Conservation (phyloP, 2,329 filamentous ascomycete genomes). For the Neophaeococcomyces aloes region DNA sequence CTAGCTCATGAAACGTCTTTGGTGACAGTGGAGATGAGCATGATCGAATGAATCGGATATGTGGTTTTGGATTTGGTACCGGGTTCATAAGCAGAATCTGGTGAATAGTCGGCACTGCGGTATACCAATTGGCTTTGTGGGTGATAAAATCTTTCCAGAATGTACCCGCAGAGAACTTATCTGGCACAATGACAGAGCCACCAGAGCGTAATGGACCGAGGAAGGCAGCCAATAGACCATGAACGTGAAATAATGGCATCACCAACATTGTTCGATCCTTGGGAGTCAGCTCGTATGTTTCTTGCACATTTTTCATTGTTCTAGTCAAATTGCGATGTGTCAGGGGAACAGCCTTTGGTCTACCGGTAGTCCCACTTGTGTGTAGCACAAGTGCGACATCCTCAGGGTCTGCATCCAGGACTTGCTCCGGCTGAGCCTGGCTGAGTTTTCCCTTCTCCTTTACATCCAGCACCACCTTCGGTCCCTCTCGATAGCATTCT, state of each 20-base stretch:
- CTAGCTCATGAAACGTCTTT: conserved; percentile 68
- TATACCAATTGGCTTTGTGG: conserved; percentile 80
- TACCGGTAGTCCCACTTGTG: conserved; percentile 73
- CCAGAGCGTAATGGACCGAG: conserved; percentile 65
- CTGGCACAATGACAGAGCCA: conserved; percentile 68
- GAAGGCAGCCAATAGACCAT: conserved; percentile 75
- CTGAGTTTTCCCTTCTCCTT: conserved; percentile 62
- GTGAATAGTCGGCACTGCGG: conserved; percentile 85
- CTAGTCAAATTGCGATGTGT: conserved; percentile 70
- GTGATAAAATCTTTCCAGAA: conserved; percentile 72
- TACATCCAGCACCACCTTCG: conserved; percentile 63
- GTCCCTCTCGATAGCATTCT: conserved; percentile 69
- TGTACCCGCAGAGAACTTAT: conserved; percentile 67
- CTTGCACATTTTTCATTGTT: conserved; percentile 73
- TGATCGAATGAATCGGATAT: conserved; percentile 77
- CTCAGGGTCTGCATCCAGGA: conserved; percentile 55
- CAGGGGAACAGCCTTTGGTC: conserved; percentile 63
- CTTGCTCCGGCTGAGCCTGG: conserved; percentile 36
- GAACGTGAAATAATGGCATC: conserved; percentile 86
- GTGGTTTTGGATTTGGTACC: conserved; percentile 54
- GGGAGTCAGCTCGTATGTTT: conserved; percentile 62
- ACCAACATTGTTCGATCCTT: conserved; percentile 72
- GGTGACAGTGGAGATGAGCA: conserved; percentile 77
- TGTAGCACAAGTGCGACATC: conserved; percentile 74
- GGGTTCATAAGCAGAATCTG: conserved; percentile 73